A percentile compares a stretch with the other conserved stretches of the same genome.
phyloP scores from a whole-genome alignment of 2,329 filamentous ascomycete genomes.

The Emmonsiellopsis sp. region DNA sequence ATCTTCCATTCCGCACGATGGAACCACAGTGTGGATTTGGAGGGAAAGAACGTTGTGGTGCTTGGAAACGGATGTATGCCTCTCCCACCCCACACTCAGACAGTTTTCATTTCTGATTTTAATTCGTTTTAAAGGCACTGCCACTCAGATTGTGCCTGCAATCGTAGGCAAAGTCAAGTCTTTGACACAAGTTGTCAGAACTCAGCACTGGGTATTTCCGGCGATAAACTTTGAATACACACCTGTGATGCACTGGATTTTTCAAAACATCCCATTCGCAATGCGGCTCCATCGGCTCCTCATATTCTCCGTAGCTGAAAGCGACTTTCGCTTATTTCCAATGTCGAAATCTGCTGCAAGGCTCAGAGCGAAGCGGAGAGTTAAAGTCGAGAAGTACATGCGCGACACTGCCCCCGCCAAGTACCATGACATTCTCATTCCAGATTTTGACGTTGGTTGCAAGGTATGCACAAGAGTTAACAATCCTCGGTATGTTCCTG shows the following conservation, averaged over 20 bases:
- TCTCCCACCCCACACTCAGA: background rate
- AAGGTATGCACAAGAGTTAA: slow-evolving; percentile 30
- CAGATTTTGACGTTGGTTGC: slow-evolving; percentile 53
- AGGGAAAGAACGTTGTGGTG: slow-evolving; percentile 21
- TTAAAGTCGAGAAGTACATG: slow-evolving; percentile 38
- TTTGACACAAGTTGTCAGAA: slow-evolving; percentile 49
- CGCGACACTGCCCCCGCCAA: slow-evolving; percentile 43
- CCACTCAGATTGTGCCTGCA: slow-evolving; percentile 19
- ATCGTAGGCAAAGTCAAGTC: slow-evolving; percentile 39
- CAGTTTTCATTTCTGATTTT: background rate
- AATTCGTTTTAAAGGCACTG: slow-evolving; percentile 13
- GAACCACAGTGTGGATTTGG: slow-evolving; percentile 15
- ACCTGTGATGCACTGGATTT: slow-evolving; percentile 39
- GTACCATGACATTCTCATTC: slow-evolving; percentile 52
- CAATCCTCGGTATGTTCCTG: background rate
- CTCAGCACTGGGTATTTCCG: slow-evolving; percentile 48
- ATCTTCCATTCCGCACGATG: slow-evolving; percentile 22
- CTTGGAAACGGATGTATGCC: slow-evolving; percentile 27
- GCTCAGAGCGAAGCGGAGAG: slow-evolving; percentile 30
- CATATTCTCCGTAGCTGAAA: slow-evolving; percentile 27
- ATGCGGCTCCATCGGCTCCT: slow-evolving; percentile 28
- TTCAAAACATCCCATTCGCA: slow-evolving; percentile 39
- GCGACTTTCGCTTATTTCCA: slow-evolving; percentile 20
- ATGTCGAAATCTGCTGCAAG: slow-evolving; percentile 39
- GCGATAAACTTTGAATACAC: slow-evolving; percentile 34